Evolutionary conservation across 83 land plant genomes (phyloP), one percentile per base, ranked within the genome.

Genomic region (Thuja plicata): DNA sequence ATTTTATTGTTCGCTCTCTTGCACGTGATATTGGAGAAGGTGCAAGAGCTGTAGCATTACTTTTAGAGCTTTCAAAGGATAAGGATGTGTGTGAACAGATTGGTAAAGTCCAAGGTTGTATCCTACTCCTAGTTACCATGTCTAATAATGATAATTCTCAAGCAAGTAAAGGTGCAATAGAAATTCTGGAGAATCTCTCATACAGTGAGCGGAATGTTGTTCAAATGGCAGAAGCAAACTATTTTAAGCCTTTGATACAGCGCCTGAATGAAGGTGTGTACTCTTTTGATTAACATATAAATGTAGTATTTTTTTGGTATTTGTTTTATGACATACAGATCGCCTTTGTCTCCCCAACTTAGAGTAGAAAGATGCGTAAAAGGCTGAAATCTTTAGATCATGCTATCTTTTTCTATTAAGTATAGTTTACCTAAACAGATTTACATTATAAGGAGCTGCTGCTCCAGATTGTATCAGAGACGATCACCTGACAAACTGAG

Each of bases 191-290:
- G 76, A 91, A 91, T 43, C 92, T 96, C 74, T 90, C 97, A n/a
- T 88, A 89, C 88, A 89, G 89, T 79, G 96, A 94, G n/a, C 92
- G 92, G 41, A 94, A 96, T 88, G 94, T 94, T 7, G 92, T 94
- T 30, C 95, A 91, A 80, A 96, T 96, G 97, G 97, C 96, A 43
- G 94, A 93, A 89, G 96, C 97, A 54, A 96, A 96, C 87, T 93
- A 96, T 90, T 96, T 96, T 73, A 89, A 91, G 88, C 96, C 96
- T 81, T 88, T 96, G 77, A 70, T 92, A 35, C 90, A 88, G 52
- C 90, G 90, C 11, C 91, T 96, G 13, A 88, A 77, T 40, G 88
- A 94, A 93, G 97, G 97, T 96, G 54, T 78, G 55, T 40, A 52
- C 46, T 34, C 2, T 19, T 21, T 90, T 40, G 45, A 37, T 34